Evolutionary conservation across 345 rosid species (phyloP).

Genomic region (Passiflora organensis): DNA sequence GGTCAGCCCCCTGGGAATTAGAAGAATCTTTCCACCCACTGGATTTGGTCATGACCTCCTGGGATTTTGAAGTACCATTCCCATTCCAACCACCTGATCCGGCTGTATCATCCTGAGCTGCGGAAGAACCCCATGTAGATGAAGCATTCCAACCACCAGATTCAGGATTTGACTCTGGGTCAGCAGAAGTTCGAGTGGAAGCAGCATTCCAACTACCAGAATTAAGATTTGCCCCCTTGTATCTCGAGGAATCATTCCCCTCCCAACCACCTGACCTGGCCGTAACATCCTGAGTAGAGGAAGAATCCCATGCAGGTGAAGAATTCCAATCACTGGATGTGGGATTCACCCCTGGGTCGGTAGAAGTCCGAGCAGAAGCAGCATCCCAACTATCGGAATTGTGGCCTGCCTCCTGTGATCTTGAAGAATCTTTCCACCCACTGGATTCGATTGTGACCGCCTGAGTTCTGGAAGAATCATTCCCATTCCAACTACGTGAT

Average conservation of each 20-base stretch:
- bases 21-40: constrained; percentile 16
- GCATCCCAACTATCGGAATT: background rate
- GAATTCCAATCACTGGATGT: background rate
- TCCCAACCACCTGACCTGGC: too few species aligned
- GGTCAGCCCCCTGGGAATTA: too few species aligned
- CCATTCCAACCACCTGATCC: background rate
- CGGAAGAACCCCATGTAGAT: background rate
- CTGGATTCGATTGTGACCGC: background rate
- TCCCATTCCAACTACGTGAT: too few species aligned
- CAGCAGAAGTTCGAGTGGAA: constrained; percentile 4
- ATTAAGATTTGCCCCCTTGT: too few species aligned
- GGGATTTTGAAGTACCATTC: background rate
- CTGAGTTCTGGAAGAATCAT: background rate
- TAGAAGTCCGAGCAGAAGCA: constrained; percentile 1
- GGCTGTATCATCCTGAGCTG: background rate
- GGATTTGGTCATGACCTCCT: constrained; percentile 20
- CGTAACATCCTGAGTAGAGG: too few species aligned
- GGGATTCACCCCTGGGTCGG: constrained; percentile 9
- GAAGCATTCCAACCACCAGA: constrained; percentile 21
- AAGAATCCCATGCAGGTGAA: too few species aligned
- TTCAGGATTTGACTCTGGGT: constrained; percentile 9
- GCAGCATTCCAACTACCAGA: background rate
- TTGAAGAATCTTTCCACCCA: too few species aligned
- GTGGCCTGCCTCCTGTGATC: background rate
- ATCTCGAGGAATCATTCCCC: too few species aligned